Conservation (phyloP, 305 asterid species). For the Solanum chacoense region DNA sequence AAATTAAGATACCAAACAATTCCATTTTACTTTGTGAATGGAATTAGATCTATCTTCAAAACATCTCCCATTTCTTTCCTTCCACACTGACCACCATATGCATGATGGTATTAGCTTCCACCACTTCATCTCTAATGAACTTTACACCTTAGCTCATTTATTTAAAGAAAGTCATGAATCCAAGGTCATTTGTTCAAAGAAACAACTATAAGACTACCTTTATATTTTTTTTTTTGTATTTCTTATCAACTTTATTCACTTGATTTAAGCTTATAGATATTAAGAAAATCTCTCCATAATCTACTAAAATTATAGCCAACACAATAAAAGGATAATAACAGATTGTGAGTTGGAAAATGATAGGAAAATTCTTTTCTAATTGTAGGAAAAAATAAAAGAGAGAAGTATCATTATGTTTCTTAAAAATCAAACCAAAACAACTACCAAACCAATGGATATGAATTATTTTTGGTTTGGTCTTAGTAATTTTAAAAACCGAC, state of each 20-base stretch:
- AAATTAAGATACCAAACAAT: no score
- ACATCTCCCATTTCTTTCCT: no score
- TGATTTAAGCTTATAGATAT: background rate
- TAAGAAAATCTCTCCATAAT: background rate
- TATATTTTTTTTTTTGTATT: background rate
- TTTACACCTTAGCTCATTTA: background rate
- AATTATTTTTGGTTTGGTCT: background rate
- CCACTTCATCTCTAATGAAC: background rate
- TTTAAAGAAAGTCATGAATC: background rate
- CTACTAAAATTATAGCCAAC: background rate
- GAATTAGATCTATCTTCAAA: no score
- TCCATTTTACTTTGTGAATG: no score
- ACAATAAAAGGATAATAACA: background rate
- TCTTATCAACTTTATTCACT: background rate
- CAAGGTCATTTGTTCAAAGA: background rate
- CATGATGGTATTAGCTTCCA: no score
- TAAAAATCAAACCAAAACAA: background rate
- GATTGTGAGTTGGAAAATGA: background rate
- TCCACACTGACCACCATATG: no score
- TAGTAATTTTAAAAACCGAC: background rate
- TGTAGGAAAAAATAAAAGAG: background rate
- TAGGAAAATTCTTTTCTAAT: background rate
- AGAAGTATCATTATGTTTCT: background rate
- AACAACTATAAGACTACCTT: background rate
- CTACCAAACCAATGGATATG: background rate